Evolutionary conservation across 805 yeast genomes (phyloP), one percentile per base, ranked within the genome.

Genomic region (Yarrowia hollandica): DNA sequence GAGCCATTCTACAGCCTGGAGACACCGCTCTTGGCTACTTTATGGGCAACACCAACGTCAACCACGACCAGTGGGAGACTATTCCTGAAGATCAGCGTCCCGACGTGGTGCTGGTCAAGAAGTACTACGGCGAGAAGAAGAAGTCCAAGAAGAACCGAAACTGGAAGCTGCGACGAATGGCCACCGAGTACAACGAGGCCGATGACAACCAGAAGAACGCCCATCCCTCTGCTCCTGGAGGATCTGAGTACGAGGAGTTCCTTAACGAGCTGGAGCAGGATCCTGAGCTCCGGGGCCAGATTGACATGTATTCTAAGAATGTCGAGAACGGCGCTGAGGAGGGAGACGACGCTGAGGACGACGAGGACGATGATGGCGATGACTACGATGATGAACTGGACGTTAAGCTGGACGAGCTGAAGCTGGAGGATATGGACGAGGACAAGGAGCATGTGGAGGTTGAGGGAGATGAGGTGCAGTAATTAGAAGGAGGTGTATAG

Each of bases 81-180:
- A 72, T 86, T 60, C 82, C 84, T 63, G 73, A 79, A 8, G 80
- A 79, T 61, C 84, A 84, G 64, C 74, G 84, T 19, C 94, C 96
- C 16, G 97, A 91, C 67, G 96, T 91, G 52, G 80, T 90, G 1
- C 72, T 91, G 63, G 95, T 92, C 60, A 90, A 90, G 90, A 90
- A 90, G 70, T 82, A 84, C 72, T 92, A 90, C 77, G 79, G 84
- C 44, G 85, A 96, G 78, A 86, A 85, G 76, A 78, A 83, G 46
- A 82, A 81, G 76, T 86, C 82, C 75, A 75, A 81, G 64, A 86
- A 85, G 81, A 82, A 84, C 79, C 84, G 92, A 80, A 78, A 79
- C 73, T 89, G 96, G 96, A 89, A 86, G 75, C 83, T 92, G 74
- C 88, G 88, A 84, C 87, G 98, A 80, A 91, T 92, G 97, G 98